These are phyloP conservation scores for Psidium guajava DNA, from an alignment of 345 rosid genomes.

Conservation along the genomic window DNA sequence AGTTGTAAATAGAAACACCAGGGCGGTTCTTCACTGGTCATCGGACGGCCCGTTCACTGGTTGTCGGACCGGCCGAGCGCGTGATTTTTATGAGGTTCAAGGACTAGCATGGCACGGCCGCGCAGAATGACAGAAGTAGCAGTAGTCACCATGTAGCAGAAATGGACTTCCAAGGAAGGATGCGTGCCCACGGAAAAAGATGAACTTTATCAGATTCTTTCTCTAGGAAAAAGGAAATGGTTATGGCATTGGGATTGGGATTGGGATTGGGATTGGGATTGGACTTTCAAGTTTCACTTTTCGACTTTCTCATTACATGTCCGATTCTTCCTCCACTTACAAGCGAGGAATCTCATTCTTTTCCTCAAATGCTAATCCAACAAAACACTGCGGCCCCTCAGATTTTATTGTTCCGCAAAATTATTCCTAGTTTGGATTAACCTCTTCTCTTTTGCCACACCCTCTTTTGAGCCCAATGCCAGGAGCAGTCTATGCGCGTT, in stretches of 20 bases:
- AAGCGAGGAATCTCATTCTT: constrained; percentile 39
- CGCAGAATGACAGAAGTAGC: not conserved
- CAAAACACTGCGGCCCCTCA: constrained; percentile 1
- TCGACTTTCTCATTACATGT: not conserved
- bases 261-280: not conserved
- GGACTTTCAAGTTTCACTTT: not conserved
- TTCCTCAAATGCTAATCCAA: constrained; percentile 12
- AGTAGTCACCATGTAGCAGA: not conserved
- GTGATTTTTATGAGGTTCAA: not conserved
- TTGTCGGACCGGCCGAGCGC: not conserved
- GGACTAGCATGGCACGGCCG: not conserved
- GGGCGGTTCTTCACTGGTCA: not conserved
- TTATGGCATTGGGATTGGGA: not conserved
- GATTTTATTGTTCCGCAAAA: not conserved
- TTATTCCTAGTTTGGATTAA: constrained; percentile 6
- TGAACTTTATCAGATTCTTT: not conserved
- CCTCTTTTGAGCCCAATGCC: not conserved
- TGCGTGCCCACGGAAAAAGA: not conserved
- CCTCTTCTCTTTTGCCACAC: not conserved
- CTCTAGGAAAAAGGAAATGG: not conserved
- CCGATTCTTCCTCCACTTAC: constrained; percentile 27
- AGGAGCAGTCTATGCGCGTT: not conserved
- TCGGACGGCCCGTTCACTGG: not conserved
- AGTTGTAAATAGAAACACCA: not conserved
- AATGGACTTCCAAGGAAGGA: not conserved